Evolutionary conservation across 768 basidiomycete species (phyloP).

Genomic region (Collybiopsis confluens): DNA sequence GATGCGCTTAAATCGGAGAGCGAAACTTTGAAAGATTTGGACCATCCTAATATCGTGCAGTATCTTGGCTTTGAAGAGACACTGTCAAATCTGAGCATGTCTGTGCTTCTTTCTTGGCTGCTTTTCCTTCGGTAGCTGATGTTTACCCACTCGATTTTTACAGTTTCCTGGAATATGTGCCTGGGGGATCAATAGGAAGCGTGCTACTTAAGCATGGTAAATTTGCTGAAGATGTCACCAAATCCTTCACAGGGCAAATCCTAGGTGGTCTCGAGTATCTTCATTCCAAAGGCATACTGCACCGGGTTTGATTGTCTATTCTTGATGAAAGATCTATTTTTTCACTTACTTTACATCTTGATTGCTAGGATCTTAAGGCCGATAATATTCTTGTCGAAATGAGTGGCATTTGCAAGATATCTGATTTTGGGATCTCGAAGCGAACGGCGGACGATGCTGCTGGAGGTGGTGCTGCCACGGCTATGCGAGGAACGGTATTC

Average conservation of each 20-base stretch:
- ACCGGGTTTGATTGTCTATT: slow-evolving; percentile 54
- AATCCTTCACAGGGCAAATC: slow-evolving; percentile 91
- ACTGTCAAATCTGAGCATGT: slow-evolving; percentile 87
- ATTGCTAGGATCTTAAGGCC: slow-evolving; percentile 93
- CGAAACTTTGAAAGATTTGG: slow-evolving; percentile 92
- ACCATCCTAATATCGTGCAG: slow-evolving; percentile 96
- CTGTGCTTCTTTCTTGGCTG: slow-evolving; percentile 27
- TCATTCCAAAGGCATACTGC: slow-evolving; percentile 87
- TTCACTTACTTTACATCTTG: neutral
- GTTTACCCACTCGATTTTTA: slow-evolving; percentile 6
- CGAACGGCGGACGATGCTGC: slow-evolving; percentile 83
- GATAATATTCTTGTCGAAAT: slow-evolving; percentile 97
- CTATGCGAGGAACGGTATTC: slow-evolving; percentile 97
- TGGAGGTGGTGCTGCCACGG: slow-evolving; percentile 77
- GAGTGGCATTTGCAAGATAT: slow-evolving; percentile 92
- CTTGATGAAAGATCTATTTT: slow-evolving; percentile 1
- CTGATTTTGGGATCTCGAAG: slow-evolving; percentile 99
- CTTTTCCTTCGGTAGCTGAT: neutral
- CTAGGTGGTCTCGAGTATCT: slow-evolving; percentile 89
- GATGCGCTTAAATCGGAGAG: slow-evolving; percentile 93
- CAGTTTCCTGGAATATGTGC: slow-evolving; percentile 98
- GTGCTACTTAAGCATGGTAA: slow-evolving; percentile 89
- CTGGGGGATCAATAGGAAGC: slow-evolving; percentile 92
- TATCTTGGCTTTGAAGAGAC: slow-evolving; percentile 96
- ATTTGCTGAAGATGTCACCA: slow-evolving; percentile 88